Evolutionary conservation across 78 protist genomes (phyloP), one percentile per base, ranked within the genome.

Genomic region (Mastigamoeba balamuthi): DNA sequence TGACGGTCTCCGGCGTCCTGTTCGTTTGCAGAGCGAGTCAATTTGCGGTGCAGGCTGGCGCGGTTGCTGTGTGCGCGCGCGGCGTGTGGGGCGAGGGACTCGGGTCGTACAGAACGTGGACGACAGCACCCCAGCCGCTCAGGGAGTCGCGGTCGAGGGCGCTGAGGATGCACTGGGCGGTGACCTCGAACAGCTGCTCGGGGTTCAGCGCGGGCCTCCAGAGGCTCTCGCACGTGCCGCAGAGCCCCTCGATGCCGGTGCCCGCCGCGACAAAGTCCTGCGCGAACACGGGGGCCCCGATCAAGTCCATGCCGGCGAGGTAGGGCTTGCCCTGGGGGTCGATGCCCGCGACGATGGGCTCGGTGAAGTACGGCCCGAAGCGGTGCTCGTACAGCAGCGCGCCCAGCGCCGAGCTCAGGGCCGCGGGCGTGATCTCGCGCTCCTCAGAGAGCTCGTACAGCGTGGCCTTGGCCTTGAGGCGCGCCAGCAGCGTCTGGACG

Each of bases 81-180:
- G 17, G 58, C 17, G 17, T 48, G 17, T 17, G 17, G 17, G 17
- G 17, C 58, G 17, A 25, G 17, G 58, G 58, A 48, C 33, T 48
- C 17, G 58, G 17, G 17, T 25, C 84, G 65, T 73, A 84, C 89
- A 94, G 77, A 37, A 94, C 39, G 65, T 91, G 76, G 4, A 96
- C 99, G 25, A 79, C 67, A 25, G 88, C 96, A n/a, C 99, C 99
- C 96, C 95, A 94, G 36, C 99, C 99, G 37, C 88, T 53, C 48
- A 90, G 35, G 27, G 97, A 93, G 52, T 96, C 99, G 35, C 99
- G 84, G 80, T 96, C 99, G 9, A 79, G n/a, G 30, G 92, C 82
- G 9, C 89, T 30, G 44, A 93, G 27, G 72, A 95, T 73, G 8
- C 91, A 86, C 65, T 93, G 94, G 5, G 92, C 80, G 44, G 80